Evolutionary conservation across 441 rosid species (phyloP).

Genomic region (Cnidoscolus chayamansa): DNA sequence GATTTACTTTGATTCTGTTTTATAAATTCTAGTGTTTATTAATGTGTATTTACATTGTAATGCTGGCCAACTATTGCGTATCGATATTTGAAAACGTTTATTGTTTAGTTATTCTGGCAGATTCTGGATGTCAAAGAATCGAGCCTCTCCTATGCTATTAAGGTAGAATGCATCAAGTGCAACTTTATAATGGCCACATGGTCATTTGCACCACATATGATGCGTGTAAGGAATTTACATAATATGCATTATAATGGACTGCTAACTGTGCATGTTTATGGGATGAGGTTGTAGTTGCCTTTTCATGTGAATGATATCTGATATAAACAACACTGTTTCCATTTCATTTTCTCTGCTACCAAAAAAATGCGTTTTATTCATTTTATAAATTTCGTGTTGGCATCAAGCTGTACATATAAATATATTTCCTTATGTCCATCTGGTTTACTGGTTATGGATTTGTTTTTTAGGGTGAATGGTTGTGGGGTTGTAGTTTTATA

Average conservation of each 20-base stretch:
- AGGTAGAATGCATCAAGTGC: background rate
- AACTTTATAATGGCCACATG: background rate
- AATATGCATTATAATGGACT: too few species aligned
- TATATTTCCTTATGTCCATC: background rate
- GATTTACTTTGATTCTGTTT: background rate
- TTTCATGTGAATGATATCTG: background rate
- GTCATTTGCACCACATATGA: background rate
- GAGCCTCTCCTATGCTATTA: too few species aligned
- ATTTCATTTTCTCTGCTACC: background rate
- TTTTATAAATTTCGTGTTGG: background rate
- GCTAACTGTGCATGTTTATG: background rate
- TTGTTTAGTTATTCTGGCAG: background rate
- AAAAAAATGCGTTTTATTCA: background rate
- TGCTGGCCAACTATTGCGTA: too few species aligned
- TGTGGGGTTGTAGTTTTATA: too few species aligned
- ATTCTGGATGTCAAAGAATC: background rate
- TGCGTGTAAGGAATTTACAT: constrained; percentile 4
- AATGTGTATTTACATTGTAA: too few species aligned
- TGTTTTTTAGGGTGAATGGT: background rate
- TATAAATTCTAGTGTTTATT: too few species aligned
- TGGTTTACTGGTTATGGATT: background rate
- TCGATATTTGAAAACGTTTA: too few species aligned
- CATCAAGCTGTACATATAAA: background rate
- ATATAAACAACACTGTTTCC: background rate
- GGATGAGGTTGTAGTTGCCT: background rate